phyloP scores from a whole-genome alignment of 768 basidiomycete genomes.

The Polyporus arcularius region DNA sequence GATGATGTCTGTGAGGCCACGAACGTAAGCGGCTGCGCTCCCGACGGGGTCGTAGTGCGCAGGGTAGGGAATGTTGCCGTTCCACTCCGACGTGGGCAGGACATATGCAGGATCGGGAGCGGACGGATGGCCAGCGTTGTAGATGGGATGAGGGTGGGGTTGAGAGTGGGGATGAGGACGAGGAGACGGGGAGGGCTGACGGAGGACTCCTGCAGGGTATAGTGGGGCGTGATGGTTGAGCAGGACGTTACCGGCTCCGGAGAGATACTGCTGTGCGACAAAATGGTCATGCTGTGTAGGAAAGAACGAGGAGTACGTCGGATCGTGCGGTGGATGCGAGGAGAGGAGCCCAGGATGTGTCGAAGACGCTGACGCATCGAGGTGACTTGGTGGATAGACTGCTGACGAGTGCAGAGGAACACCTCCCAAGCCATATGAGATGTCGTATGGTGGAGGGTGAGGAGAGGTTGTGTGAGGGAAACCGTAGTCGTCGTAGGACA shows the following conservation, averaged over 20 bases:
- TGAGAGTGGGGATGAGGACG: neutral
- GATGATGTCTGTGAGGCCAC: constrained; percentile 8
- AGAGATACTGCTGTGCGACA: neutral
- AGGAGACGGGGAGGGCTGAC: neutral
- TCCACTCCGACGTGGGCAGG: neutral
- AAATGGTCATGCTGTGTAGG: constrained; percentile 2
- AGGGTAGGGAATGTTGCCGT: neutral
- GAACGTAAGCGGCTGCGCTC: constrained; percentile 1
- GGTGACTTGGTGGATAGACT: constrained; percentile 1
- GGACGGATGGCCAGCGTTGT: too few relatives aligned
- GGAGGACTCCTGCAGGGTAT: neutral
- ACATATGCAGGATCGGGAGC: too few relatives aligned
- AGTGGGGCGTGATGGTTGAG: neutral
- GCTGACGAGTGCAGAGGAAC: constrained; percentile 9
- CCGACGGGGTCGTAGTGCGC: constrained; percentile 2
- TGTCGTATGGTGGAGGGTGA: constrained; percentile 14
- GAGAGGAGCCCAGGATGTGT: neutral
- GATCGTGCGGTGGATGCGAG: neutral
- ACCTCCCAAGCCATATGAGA: constrained; percentile 18
- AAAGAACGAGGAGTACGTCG: constrained; percentile 3
- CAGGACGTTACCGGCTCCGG: neutral
- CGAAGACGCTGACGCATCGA: neutral
- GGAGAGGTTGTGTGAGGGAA: constrained; percentile 6
- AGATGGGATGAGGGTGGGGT: too few relatives aligned
- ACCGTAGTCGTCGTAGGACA: constrained; percentile 22